Percentiles rank a stretch among this genome's conserved stretches.
phyloP scores from a whole-genome alignment of 345 rosid genomes.

The Rhodamnia argentea region DNA sequence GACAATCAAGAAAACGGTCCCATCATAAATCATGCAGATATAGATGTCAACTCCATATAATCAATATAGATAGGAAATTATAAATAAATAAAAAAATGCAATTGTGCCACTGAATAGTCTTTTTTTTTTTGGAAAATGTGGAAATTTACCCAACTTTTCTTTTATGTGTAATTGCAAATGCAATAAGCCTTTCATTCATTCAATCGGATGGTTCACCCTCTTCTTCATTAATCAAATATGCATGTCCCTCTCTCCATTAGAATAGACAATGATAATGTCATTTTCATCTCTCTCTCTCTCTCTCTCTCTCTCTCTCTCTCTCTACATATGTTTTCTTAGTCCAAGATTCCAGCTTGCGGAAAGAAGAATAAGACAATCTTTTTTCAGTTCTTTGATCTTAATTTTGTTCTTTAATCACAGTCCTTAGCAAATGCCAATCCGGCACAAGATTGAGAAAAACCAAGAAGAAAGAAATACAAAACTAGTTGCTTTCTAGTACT shows the following conservation, averaged over 20 bases:
- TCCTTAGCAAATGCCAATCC: neutral
- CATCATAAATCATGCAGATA: neutral
- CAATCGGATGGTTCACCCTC: neutral
- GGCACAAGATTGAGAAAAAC: neutral
- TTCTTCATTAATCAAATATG: neutral
- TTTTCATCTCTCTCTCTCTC: neutral
- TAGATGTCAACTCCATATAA: neutral
- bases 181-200: neutral
- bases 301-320: neutral
- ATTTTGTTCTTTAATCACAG: neutral
- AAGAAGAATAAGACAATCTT: neutral
- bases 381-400: neutral
- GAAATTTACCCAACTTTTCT: neutral
- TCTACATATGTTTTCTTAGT: neutral
- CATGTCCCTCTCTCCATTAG: neutral
- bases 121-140: neutral
- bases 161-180: neutral
- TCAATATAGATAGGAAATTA: neutral
- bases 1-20: neutral
- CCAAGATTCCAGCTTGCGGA: neutral
- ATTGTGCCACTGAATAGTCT: neutral
- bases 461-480: neutral
- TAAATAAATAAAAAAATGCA: neutral
- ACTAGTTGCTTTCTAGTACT: no score
- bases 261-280: neutral